Evolutionary conservation across 768 basidiomycete species (phyloP).

Genomic region (Mycena rosella): DNA sequence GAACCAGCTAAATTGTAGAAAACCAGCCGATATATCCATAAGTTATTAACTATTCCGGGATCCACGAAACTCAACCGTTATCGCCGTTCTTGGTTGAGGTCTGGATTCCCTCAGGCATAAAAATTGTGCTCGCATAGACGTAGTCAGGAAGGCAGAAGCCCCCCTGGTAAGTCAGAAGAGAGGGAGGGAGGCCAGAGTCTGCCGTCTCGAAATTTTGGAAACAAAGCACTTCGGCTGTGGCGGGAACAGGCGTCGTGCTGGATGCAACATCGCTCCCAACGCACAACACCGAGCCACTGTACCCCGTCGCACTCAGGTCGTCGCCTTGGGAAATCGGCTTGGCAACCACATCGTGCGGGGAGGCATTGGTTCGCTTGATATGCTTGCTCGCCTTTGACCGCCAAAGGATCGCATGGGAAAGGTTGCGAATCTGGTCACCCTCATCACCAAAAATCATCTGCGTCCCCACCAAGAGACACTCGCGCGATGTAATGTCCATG

Average conservation of each 20-base stretch:
- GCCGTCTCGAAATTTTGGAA: slow-evolving; percentile 3
- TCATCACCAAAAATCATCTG: not conserved
- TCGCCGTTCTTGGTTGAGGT: too few relatives aligned
- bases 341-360: not conserved
- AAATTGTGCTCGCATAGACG: not conserved
- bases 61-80: too few relatives aligned
- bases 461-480: not conserved
- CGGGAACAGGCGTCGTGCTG: not conserved
- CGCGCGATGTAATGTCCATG: not conserved
- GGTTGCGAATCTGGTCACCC: not conserved
- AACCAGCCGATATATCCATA: too few relatives aligned
- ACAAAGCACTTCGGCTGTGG: not conserved
- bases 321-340: not conserved
- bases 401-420: not conserved
- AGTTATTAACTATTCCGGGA: too few relatives aligned
- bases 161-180: slow-evolving; percentile 4
- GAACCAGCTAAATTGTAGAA: too few relatives aligned
- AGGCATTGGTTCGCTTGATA: not conserved
- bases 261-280: slow-evolving; percentile 2
- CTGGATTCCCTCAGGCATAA: not conserved
- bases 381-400: not conserved
- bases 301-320: not conserved
- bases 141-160: slow-evolving; percentile 10
- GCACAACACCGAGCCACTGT: slow-evolving; percentile 5
- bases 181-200: not conserved